Percentiles rank a stretch among this genome's conserved stretches.
phyloP scores from a whole-genome alignment of 345 rosid species.

The Streptanthus diversifolius region DNA sequence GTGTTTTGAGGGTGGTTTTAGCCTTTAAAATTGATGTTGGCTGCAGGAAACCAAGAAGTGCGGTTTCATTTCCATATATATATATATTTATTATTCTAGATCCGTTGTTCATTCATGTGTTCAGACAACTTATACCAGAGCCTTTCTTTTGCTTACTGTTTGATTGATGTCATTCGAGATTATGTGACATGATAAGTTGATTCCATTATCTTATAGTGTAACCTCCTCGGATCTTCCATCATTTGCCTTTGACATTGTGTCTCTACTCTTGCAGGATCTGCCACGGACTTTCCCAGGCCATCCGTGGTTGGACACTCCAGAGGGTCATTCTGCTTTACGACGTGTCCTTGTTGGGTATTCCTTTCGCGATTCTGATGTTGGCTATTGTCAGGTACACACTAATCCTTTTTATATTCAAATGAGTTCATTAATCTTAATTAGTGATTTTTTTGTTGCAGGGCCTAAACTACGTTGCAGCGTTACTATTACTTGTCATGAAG shows the following conservation, averaged over 20 bases:
- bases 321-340: conserved; percentile 90
- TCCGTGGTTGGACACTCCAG: conserved; percentile 97
- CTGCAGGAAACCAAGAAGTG: background rate
- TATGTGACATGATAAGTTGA: background rate
- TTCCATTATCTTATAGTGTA: background rate
- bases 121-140: background rate
- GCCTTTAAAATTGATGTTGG: background rate
- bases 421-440: background rate
- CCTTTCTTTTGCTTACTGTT: background rate
- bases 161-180: background rate
- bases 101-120: conserved; percentile 2
- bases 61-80: background rate
- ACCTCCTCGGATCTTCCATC: background rate
- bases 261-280: conserved; percentile 59
- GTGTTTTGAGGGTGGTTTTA: background rate
- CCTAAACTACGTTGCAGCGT: conserved; percentile 90
- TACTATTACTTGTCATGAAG: conserved; percentile 95
- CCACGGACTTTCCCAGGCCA: conserved; percentile 99
- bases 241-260: background rate
- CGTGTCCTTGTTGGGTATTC: conserved; percentile 97
- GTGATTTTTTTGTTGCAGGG: conserved; percentile 51
- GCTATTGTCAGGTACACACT: conserved; percentile 87
- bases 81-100: background rate
- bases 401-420: background rate
- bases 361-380: conserved; percentile 98